Percentiles rank a stretch among this genome's conserved stretches.
phyloP scores from a whole-genome alignment of 306 rosid genomes.

The Vigna unguiculata region DNA sequence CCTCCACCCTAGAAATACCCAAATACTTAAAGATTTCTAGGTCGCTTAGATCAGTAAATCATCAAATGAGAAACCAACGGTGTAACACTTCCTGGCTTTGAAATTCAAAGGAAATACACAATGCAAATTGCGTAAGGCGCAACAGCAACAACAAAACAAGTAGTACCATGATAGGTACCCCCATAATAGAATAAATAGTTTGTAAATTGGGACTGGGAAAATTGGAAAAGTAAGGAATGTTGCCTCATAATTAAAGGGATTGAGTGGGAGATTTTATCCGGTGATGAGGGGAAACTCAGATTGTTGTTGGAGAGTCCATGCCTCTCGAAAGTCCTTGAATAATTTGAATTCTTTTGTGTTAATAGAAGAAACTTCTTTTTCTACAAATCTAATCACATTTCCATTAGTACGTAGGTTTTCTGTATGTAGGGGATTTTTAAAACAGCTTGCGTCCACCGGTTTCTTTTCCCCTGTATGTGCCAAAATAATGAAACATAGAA shows the following conservation, averaged over 20 bases:
- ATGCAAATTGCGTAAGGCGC: background rate
- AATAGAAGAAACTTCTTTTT: background rate
- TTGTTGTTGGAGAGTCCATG: no score
- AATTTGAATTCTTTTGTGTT: background rate
- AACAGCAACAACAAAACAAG: background rate
- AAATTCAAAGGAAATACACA: background rate
- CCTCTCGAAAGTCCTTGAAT: no score
- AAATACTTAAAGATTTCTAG: background rate
- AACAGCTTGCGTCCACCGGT: conserved; percentile 3
- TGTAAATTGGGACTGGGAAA: no score
- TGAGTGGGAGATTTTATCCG: background rate
- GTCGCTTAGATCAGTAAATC: background rate
- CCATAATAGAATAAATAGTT: no score
- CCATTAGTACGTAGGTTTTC: background rate
- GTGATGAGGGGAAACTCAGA: background rate
- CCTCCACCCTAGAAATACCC: background rate
- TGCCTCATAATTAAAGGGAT: background rate
- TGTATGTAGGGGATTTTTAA: background rate
- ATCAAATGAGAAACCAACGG: background rate
- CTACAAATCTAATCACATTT: background rate
- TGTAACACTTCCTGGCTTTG: background rate
- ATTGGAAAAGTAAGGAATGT: background rate
- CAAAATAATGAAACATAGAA: background rate
- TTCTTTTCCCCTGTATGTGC: background rate
- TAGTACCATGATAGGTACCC: background rate